phyloP scores from a whole-genome alignment of 176 grass and related monocot genomes.

The Hordeum marinum region DNA sequence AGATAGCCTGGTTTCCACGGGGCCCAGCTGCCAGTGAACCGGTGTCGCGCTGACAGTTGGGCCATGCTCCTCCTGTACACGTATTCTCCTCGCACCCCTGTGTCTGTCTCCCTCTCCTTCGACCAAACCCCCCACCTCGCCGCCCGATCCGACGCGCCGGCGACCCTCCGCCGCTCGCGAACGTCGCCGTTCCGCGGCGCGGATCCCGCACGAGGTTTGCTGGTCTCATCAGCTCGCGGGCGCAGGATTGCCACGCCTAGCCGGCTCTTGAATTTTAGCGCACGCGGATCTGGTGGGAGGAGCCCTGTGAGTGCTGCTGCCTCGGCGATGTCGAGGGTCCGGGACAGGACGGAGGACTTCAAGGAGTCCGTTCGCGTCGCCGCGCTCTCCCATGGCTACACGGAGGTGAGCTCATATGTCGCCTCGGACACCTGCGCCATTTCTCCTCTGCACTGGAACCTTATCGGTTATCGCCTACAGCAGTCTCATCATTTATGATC shows the following conservation, averaged over 20 bases:
- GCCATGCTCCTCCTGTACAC: not conserved
- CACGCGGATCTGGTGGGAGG: conserved; percentile 29
- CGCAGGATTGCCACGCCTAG: not conserved
- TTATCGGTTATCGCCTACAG: not conserved
- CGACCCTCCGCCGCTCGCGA: not conserved
- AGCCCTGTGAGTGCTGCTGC: not conserved
- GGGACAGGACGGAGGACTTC: conserved; percentile 81
- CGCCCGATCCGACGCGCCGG: conserved; percentile 27
- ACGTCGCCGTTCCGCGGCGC: not conserved
- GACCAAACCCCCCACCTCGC: not conserved
- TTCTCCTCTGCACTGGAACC: not conserved
- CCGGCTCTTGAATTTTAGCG: not conserved
- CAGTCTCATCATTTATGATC: not conserved
- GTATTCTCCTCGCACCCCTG: not conserved
- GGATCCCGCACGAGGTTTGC: no score
- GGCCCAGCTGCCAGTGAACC: not conserved
- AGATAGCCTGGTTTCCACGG: not conserved
- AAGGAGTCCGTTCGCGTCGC: conserved; percentile 65
- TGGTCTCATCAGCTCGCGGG: not conserved
- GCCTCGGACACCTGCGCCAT: not conserved
- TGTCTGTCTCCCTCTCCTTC: not conserved
- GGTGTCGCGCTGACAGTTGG: not conserved
- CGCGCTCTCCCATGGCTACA: conserved; percentile 56
- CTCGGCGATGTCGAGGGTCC: conserved; percentile 62
- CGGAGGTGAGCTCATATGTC: conserved; percentile 41